Evolutionary conservation across 2,329 filamentous ascomycete species (phyloP).

Genomic region (Fusarium sp.): DNA sequence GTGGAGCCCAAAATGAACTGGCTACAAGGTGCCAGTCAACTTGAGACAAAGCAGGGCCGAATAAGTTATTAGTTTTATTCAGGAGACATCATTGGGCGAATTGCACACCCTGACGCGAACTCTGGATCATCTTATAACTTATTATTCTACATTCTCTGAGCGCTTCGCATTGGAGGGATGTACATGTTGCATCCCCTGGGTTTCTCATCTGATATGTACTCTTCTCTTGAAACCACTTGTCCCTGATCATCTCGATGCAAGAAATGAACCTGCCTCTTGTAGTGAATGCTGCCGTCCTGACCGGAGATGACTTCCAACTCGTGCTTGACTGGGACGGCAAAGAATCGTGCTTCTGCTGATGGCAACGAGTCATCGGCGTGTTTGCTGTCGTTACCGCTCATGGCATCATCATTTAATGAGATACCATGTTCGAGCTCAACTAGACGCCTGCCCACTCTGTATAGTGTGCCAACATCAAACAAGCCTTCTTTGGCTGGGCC

Average conservation of each 20-base stretch:
- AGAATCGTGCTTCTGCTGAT: not conserved
- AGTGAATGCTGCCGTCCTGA: not conserved
- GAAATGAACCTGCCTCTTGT: slow-evolving; percentile 5
- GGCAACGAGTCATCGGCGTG: not conserved
- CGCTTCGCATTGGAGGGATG: slow-evolving; percentile 14
- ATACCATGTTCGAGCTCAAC: slow-evolving; percentile 5
- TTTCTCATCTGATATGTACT: slow-evolving; percentile 7
- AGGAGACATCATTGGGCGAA: not conserved
- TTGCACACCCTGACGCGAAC: not conserved
- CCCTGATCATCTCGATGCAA: not conserved
- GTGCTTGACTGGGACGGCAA: slow-evolving; percentile 4
- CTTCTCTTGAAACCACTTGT: not conserved
- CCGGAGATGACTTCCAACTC: slow-evolving; percentile 4
- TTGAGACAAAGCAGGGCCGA: not conserved
- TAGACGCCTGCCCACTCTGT: slow-evolving; percentile 12
- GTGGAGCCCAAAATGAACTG: not conserved
- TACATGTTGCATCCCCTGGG: not conserved
- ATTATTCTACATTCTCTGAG: not conserved
- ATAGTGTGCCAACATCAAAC: slow-evolving; percentile 17
- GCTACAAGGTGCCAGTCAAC: not conserved
- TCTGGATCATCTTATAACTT: not conserved
- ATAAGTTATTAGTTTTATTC: not conserved
- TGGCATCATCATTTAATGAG: not conserved
- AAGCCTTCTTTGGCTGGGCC: slow-evolving; percentile 8
- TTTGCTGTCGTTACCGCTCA: not conserved